These are phyloP conservation scores for Heliocybe sulcata DNA, from an alignment of 1,284 basidiomycete genomes.

Conservation along the genomic window DNA sequence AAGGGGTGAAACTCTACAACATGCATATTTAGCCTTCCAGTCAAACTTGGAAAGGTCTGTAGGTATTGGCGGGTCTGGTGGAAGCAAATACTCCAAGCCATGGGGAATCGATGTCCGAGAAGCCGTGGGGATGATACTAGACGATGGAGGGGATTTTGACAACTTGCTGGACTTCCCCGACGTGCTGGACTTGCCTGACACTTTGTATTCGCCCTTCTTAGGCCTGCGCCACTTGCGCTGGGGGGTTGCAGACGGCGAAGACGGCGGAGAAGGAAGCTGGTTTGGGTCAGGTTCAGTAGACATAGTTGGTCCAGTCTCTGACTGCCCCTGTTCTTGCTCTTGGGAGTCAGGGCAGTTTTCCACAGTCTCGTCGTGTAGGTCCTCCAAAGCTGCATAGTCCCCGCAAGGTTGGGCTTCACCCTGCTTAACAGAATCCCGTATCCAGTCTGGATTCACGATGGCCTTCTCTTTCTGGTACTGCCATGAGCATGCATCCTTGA, in stretches of 20 bases:
- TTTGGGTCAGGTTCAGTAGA: not conserved
- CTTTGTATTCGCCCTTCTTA: not conserved
- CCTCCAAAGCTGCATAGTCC: slow-evolving; percentile 44
- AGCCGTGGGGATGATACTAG: not conserved
- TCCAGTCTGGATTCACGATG: slow-evolving; percentile 64
- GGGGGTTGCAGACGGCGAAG: not conserved
- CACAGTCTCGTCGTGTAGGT: slow-evolving; percentile 38
- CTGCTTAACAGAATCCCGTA: slow-evolving; percentile 43
- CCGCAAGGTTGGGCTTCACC: slow-evolving; percentile 39
- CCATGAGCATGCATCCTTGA: not conserved
- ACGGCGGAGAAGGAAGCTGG: slow-evolving; percentile 9
- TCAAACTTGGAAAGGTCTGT: slow-evolving; percentile 19
- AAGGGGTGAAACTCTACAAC: slow-evolving; percentile 54
- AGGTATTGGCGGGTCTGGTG: slow-evolving; percentile 16
- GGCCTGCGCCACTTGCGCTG: no score
- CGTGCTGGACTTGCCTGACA: no score
- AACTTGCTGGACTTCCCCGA: no score
- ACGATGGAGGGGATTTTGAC: not conserved
- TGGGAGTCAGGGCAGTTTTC: slow-evolving; percentile 30
- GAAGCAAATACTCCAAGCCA: slow-evolving; percentile 17
- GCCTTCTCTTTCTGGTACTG: slow-evolving; percentile 47
- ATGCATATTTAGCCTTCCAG: slow-evolving; percentile 44
- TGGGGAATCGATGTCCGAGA: not conserved
- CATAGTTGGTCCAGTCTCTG: not conserved
- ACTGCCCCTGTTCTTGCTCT: not conserved